These are phyloP conservation scores for Plenodomus lindquistii DNA, from an alignment of 2,329 filamentous ascomycete species.

Conservation along the genomic window DNA sequence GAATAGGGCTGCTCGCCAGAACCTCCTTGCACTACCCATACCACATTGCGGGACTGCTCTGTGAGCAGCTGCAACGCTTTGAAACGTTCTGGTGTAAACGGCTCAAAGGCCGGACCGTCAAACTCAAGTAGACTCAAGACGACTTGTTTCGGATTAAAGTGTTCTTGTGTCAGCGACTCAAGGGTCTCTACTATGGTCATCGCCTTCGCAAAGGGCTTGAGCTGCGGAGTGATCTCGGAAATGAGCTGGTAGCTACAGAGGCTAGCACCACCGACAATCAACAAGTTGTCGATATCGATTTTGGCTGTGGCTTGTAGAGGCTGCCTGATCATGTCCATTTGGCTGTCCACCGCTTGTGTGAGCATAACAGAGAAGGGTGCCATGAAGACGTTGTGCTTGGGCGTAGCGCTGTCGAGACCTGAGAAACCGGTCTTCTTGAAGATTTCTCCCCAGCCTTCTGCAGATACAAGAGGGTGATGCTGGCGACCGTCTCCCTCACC, in stretches of 20 bases:
- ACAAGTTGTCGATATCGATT: not conserved
- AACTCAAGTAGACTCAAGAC: not conserved
- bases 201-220: not conserved
- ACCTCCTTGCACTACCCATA: not conserved
- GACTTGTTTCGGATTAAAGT: not conserved
- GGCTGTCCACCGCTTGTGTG: not conserved
- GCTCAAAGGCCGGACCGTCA: not conserved
- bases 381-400: not conserved
- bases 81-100: not conserved
- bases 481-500: constrained; percentile 12
- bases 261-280: not conserved
- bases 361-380: not conserved
- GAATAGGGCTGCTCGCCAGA: not conserved
- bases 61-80: not conserved
- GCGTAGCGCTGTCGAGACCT: constrained; percentile 3
- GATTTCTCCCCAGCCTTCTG: constrained; percentile 21
- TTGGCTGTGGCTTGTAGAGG: not conserved
- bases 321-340: not conserved
- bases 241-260: not conserved
- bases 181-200: not conserved
- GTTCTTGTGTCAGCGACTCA: not conserved
- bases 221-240: not conserved
- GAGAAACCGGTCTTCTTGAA: constrained; percentile 6
- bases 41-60: not conserved
- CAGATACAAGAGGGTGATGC: not conserved